These are phyloP conservation scores for Ascomycota sp. DNA, from an alignment of 2,329 filamentous ascomycete species.

Conservation along the genomic window DNA sequence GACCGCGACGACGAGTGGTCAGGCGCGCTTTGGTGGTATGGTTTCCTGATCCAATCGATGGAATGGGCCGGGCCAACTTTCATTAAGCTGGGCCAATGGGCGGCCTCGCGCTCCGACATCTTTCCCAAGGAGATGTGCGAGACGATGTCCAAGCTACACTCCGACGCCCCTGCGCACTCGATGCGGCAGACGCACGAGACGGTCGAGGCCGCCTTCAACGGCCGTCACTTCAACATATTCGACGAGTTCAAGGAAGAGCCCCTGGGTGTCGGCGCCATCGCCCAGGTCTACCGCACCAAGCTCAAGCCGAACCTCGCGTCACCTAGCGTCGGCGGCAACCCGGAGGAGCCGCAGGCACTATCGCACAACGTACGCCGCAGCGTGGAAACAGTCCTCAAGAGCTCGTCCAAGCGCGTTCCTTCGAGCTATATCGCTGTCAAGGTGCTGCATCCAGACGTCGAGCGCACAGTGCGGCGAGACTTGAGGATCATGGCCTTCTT, in stretches of 20 bases:
- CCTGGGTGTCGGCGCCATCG: slow-evolving; percentile 85
- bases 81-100: slow-evolving; percentile 99
- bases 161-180: slow-evolving; percentile 81
- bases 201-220: slow-evolving; percentile 64
- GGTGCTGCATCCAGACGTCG: slow-evolving; percentile 80
- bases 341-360: slow-evolving; percentile 23
- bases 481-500: slow-evolving; percentile 89
- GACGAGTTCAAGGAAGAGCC: slow-evolving; percentile 84
- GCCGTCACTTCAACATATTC: slow-evolving; percentile 71
- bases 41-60: slow-evolving; percentile 72
- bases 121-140: slow-evolving; percentile 84
- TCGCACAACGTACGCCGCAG: slow-evolving; percentile 55
- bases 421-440: slow-evolving; percentile 91
- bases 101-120: slow-evolving; percentile 85
- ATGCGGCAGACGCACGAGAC: slow-evolving; percentile 59
- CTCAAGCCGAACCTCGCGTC: slow-evolving; percentile 59
- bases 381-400: slow-evolving; percentile 73
- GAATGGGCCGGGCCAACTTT: slow-evolving; percentile 87
- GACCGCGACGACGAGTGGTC: slow-evolving; percentile 52
- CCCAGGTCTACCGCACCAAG: slow-evolving; percentile 93
- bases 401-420: slow-evolving; percentile 63
- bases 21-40: slow-evolving; percentile 89
- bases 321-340: slow-evolving; percentile 35
- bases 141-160: slow-evolving; percentile 88
- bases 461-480: slow-evolving; percentile 76